These are phyloP conservation scores for Tulasnella calospora DNA, from an alignment of 768 basidiomycete genomes.

Conservation along the genomic window DNA sequence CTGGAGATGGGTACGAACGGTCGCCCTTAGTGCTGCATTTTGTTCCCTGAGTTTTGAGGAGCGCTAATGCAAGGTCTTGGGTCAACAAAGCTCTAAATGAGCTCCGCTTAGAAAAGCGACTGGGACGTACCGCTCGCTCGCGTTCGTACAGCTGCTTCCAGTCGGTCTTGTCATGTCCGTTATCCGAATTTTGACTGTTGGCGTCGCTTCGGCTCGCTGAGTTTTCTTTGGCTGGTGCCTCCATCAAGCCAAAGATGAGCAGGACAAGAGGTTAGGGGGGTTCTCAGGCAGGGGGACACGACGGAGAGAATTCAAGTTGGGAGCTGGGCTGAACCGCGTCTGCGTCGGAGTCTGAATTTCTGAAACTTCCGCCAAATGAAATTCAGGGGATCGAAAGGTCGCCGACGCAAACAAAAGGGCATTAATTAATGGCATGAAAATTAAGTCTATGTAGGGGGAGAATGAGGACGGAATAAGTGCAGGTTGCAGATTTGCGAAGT, in stretches of 20 bases:
- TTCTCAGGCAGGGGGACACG: too few species aligned
- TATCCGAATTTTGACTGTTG: background rate
- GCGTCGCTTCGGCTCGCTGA: background rate
- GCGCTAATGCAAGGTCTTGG: background rate
- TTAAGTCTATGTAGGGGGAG: background rate
- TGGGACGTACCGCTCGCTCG: background rate
- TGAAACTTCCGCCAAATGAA: background rate
- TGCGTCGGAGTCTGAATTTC: background rate
- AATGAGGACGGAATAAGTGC: background rate
- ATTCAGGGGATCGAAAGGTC: too few species aligned
- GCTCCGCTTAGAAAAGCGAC: background rate
- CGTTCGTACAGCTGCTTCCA: background rate
- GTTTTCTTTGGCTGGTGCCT: background rate
- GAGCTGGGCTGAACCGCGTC: too few species aligned
- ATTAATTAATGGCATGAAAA: background rate
- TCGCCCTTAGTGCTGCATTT: background rate
- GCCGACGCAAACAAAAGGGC: background rate
- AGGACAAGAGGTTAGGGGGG: too few species aligned
- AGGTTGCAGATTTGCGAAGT: background rate
- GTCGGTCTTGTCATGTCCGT: background rate
- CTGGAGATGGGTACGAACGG: background rate
- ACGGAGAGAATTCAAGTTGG: too few species aligned
- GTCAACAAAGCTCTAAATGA: background rate
- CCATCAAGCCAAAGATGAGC: background rate
- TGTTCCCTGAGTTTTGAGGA: background rate